Evolutionary conservation across 1,284 basidiomycete genomes (phyloP), one percentile per base, ranked within the genome.

Genomic region (Sanghuangporus weigelae): DNA sequence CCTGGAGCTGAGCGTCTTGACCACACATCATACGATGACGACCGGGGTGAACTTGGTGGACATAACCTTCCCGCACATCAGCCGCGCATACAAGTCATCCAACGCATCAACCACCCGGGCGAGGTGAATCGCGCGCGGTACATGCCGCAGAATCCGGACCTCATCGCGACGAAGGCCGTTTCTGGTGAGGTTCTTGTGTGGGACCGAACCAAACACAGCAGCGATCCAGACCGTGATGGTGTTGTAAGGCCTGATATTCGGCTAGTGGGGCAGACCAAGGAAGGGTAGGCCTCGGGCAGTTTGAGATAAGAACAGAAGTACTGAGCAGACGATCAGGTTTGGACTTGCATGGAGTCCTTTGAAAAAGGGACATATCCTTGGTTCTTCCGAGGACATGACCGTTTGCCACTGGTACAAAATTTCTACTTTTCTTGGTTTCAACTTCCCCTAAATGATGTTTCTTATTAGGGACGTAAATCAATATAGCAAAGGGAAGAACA

Each of bases 71-170:
- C 91, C 5, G 82, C 89, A 5, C 79, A 81, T 40, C 74, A 77
- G 46, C 92, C 95, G 0, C 86, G 93, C 31, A 87, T 99, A 67
- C 89, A 93, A 71, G 86, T 98, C 72, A 91, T 90, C 39, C 97
- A 99, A 74, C 90, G 87, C 66, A 99, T 99, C 79, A 96, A 96
- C 74, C 97, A 99, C 75, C 85, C 86, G 8, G 95, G 95, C 57
- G 97, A 99, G 75, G 94, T 99, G 71, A 99, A 99, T 76, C 81
- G 96, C 44, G 97, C 97, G 63, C 84, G 97, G 53, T 99, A 99
- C 76, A 98, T 98, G 93, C 97, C 97, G 14, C 96, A 98, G 77
- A 99, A 99, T 73, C 92, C 94, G 6, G 94, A 99, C 76, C 76
- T 99, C 68, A 93, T 99, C 68, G 97, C 97, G 1, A 99, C 96